Evolutionary conservation across 106 monocot genomes (phyloP).

Genomic region (Acanthochlamys bracteata): DNA sequence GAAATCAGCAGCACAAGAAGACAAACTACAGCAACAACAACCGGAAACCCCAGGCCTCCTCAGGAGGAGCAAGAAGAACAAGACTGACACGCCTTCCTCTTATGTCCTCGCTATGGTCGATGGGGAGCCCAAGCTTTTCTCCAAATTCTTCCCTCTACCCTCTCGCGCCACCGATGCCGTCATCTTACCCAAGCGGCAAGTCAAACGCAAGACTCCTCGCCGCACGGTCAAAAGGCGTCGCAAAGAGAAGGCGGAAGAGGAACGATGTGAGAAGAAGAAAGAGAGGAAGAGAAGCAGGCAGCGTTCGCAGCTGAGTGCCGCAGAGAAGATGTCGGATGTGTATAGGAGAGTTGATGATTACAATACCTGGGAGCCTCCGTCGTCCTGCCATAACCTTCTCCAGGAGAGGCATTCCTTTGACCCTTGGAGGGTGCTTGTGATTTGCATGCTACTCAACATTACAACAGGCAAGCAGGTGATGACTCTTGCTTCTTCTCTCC

Average conservation of each 20-base stretch:
- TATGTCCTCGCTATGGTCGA: background rate
- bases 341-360: slow-evolving; percentile 23
- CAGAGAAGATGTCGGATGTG: slow-evolving; percentile 23
- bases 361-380: slow-evolving; percentile 22
- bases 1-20: too few species aligned
- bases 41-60: too few species aligned
- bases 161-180: background rate
- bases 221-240: background rate
- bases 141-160: slow-evolving; percentile 3
- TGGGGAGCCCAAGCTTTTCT: background rate
- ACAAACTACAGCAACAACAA: too few species aligned
- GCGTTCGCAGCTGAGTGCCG: slow-evolving; percentile 1
- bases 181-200: background rate
- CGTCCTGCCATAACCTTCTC: slow-evolving; percentile 24
- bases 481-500: too few species aligned
- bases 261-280: background rate
- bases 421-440: slow-evolving; percentile 54
- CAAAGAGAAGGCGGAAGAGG: background rate
- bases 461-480: slow-evolving; percentile 41
- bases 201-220: background rate
- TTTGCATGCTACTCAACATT: slow-evolving; percentile 42
- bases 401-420: slow-evolving; percentile 41
- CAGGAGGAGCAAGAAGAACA: background rate
- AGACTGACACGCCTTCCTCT: background rate
- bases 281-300: slow-evolving; percentile 10